Base-by-base conservation (phyloP, 768 basidiomycete species). In the Boletus rex-veris region DNA sequence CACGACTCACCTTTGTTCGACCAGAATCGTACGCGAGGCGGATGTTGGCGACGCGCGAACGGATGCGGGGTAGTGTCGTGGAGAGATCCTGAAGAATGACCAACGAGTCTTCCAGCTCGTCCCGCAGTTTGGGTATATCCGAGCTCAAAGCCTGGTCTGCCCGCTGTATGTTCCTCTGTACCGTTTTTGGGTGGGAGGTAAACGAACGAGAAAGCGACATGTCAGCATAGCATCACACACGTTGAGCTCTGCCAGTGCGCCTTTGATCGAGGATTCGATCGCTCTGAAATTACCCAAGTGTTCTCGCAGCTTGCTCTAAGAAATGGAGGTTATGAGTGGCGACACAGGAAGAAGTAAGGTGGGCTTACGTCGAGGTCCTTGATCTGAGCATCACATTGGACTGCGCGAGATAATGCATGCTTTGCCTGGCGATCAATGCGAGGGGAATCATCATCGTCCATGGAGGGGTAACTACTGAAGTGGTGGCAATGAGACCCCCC, bases 221-320 rank as follows among this genome's bases (percentile, higher is more conserved):
- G 45, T 15, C 15, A 37, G 8, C 15, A n/a, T 8, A 21, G 11
- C n/a, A 15, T 26, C 30, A 61, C 56, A 68, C 33, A 85, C 89
- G 63, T 84, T 80, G 31, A 90, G 74, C 45, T 77, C 78, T 57
- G 72, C 75, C 50, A 82, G 79, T 5, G 85, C 80, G 48, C 87
- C 86, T 57, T 83, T 82, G 33, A 90, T 75, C 24, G 83, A 77
- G 55, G 79, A 79, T 58, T 90, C 86, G 56, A 90, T 83, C 16
- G 85, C 83, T 50, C 85, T 75, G 50, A 88, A 89, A 64, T 90
- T 90, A 61, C 84, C 84, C 50, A 90, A 72, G 64, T 84, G 80
- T 60, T 88, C 83, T 38, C 84, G 78, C 21, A 91, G 77, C 64
- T 80, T 82, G 48, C 77, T 76, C 88, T 90, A 37, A 19, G 28